A percentile compares a stretch with the other conserved stretches of the same genome.
Conservation (phyloP, 208 protist species). For the Entamoeba histolytica region DNA sequence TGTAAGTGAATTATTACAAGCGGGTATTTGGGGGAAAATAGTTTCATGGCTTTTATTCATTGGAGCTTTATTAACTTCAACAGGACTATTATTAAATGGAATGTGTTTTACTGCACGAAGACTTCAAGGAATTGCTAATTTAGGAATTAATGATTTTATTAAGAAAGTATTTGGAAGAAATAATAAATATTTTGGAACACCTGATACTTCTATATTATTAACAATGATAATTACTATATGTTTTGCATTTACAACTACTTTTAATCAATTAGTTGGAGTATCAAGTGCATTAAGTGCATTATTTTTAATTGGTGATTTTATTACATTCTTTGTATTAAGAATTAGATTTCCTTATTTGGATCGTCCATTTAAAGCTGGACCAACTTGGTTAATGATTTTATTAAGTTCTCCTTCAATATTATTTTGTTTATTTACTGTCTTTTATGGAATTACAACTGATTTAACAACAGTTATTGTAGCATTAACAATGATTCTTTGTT, state of each 20-base stretch:
- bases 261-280: background rate
- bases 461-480: background rate
- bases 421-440: background rate
- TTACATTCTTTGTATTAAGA: background rate
- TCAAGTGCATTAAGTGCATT: background rate
- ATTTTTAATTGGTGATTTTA: background rate
- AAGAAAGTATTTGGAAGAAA: background rate
- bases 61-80: background rate
- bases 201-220: background rate
- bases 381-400: background rate
- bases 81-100: background rate
- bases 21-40: background rate
- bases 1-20: background rate
- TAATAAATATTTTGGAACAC: background rate
- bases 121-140: background rate
- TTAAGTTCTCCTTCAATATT: background rate
- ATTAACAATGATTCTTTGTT: background rate
- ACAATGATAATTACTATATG: background rate
- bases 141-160: background rate
- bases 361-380: background rate
- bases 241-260: background rate
- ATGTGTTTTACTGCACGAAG: background rate
- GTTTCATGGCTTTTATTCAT: background rate
- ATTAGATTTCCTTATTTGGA: background rate
- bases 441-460: background rate